Evolutionary conservation across 2,329 filamentous ascomycete species (phyloP), one percentile per base, ranked within the genome.

Genomic region (Botrytis fragariae): DNA sequence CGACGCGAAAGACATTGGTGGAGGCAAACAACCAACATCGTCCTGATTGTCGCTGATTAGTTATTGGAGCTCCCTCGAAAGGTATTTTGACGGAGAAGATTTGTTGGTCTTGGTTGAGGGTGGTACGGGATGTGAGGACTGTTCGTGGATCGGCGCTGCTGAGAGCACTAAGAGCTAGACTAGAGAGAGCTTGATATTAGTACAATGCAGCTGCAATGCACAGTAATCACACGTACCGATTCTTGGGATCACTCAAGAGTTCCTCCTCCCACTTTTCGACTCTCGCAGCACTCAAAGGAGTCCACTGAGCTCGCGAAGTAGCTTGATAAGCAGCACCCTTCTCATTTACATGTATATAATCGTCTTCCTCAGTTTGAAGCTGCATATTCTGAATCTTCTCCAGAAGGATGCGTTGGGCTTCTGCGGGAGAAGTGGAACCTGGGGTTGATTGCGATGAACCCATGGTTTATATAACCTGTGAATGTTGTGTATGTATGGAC

Each of bases 11-110:
- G 72, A 97, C 91, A 78, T 97, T 97, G n/a, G 93, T 96, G 7
- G 92, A 90, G 1, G 94, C 94, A 78, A 97, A 97, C 75, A 97
- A 88, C 94, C 94, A 97, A 85, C 94, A 97, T 76, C 94, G 87
- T 12, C 94, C 94, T 3, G 92, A 94, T 12, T 88, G 88, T 48
- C 91, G 87, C 84, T 97, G 94, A 81, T 97, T 95, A 0, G 94
- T 97, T 75, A 97, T 91, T 0, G 94, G 94, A 0, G 86, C 87
- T 67, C 94, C 94, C 82, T 97, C 94, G 72, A 93, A 87, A 0
- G 93, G 92, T 74, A 97, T 94, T 81, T 90, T 90, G 81, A 94
- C 83, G 80, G 95, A 97, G 89, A 94, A 97, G 75, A 92, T 87
- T 72, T 97, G 94, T 72, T 89, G 91, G 80, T 96, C 92, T 59